Evolutionary conservation across 805 yeast species (phyloP).

Genomic region (Kodamaea kaohsiungensis): DNA sequence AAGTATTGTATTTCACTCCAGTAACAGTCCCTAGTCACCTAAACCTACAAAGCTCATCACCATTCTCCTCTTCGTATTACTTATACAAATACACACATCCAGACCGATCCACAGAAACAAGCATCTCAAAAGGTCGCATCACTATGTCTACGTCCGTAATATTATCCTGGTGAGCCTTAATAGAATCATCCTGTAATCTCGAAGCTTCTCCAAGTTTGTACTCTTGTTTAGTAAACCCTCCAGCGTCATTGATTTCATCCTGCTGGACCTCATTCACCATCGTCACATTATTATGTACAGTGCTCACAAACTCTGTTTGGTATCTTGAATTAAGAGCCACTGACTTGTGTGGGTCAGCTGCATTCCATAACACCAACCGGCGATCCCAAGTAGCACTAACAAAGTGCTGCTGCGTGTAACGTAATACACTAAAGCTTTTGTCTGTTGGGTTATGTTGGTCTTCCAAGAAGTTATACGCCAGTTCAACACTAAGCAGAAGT

Average conservation of each 20-base stretch:
- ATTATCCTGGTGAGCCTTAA: constrained; percentile 50
- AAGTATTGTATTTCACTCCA: too few species aligned
- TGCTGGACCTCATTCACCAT: constrained; percentile 41
- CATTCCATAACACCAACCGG: constrained; percentile 31
- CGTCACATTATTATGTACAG: constrained; percentile 30
- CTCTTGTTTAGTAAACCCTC: constrained; percentile 9
- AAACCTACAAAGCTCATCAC: too few species aligned
- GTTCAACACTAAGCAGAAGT: constrained; percentile 2
- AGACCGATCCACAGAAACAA: constrained; percentile 64
- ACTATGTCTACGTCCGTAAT: constrained; percentile 51
- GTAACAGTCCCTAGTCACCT: too few species aligned
- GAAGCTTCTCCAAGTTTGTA: constrained; percentile 17
- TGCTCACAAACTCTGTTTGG: constrained; percentile 18
- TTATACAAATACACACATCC: constrained; percentile 66
- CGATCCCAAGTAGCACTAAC: constrained; percentile 29
- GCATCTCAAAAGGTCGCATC: constrained; percentile 54
- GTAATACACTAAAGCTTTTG: constrained; percentile 16
- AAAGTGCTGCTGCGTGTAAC: constrained; percentile 12
- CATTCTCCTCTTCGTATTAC: constrained; percentile 18
- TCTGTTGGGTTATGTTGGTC: constrained; percentile 6
- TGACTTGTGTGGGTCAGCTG: constrained; percentile 18
- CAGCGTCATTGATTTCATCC: constrained; percentile 7
- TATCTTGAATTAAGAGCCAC: constrained; percentile 16
- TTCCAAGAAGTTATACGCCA: constrained; percentile 4
- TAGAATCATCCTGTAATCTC: constrained; percentile 44